Percentiles rank a stretch among this genome's conserved stretches.
Evolutionary conservation across 2,329 filamentous ascomycete genomes (phyloP).

Genomic region (Pleurostoma richardsiae): DNA sequence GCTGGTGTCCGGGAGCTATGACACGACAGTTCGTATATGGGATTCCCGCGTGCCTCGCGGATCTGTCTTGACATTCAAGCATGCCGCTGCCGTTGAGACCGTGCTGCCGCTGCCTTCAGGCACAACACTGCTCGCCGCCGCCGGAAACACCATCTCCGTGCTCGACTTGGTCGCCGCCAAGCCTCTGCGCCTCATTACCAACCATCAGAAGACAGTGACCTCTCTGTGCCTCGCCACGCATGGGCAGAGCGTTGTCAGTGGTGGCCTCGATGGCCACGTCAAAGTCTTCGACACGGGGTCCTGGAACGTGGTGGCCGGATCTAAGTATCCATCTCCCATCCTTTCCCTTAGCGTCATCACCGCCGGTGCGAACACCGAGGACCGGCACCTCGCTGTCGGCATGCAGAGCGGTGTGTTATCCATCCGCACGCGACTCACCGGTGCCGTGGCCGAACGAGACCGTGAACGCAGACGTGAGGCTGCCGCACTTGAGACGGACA

Average conservation of each 20-base stretch:
- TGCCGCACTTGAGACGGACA: conserved; percentile 69
- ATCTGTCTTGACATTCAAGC: conserved; percentile 88
- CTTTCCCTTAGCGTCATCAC: conserved; percentile 76
- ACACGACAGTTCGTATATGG: conserved; percentile 90
- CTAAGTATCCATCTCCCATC: conserved; percentile 90
- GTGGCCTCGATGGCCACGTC: conserved; percentile 89
- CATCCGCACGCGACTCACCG: conserved; percentile 81
- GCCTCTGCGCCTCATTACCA: conserved; percentile 79
- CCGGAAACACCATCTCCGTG: conserved; percentile 83
- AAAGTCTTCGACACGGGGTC: conserved; percentile 92
- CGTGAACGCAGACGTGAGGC: conserved; percentile 67
- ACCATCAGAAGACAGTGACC: conserved; percentile 97
- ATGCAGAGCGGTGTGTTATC: conserved; percentile 93
- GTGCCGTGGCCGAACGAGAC: conserved; percentile 75
- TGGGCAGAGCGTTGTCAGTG: conserved; percentile 76
- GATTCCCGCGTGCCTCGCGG: conserved; percentile 70
- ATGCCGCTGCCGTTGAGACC: conserved; percentile 80
- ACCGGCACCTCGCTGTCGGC: conserved; percentile 91
- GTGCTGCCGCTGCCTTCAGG: conserved; percentile 85
- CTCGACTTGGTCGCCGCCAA: conserved; percentile 89
- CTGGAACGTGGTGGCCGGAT: conserved; percentile 94
- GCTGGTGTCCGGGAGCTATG: conserved; percentile 87
- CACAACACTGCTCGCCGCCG: conserved; percentile 78
- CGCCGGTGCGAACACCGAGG: conserved; percentile 63
- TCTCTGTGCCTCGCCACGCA: conserved; percentile 76